These are phyloP conservation scores for Fibroporia radiculosa DNA, from an alignment of 768 basidiomycete genomes.

Conservation along the genomic window DNA sequence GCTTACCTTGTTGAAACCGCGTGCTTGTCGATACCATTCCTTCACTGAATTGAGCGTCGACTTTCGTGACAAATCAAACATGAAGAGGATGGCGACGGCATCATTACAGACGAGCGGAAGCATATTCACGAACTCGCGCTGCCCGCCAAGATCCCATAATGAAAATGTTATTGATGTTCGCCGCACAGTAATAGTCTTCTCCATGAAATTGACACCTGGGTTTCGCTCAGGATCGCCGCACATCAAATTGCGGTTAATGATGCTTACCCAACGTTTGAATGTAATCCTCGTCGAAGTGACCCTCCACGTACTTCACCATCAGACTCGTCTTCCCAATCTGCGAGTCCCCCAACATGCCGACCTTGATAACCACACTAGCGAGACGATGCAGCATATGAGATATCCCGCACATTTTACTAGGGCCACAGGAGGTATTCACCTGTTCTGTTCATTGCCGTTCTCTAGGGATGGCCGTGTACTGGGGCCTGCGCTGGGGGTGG, in stretches of 20 bases:
- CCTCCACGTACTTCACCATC: conserved; percentile 99
- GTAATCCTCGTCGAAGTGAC: conserved; percentile 98
- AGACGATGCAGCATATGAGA: background rate
- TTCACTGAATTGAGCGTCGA: conserved; percentile 97
- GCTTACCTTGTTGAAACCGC: conserved; percentile 96
- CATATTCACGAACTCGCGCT: conserved; percentile 99
- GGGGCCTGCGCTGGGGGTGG: conserved; percentile 17
- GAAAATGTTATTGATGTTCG: conserved; percentile 99
- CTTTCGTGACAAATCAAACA: conserved; percentile 98
- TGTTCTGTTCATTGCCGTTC: conserved; percentile 23
- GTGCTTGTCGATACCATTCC: conserved; percentile 99
- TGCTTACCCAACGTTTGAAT: conserved; percentile 99
- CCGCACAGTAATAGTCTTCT: conserved; percentile 97
- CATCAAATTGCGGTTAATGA: conserved; percentile 20
- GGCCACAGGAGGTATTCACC: conserved; percentile 9
- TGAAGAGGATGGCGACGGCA: conserved; percentile 99
- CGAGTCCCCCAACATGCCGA: conserved; percentile 99
- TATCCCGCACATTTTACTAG: too few species aligned
- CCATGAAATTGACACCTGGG: conserved; percentile 97
- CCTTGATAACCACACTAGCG: conserved; percentile 87
- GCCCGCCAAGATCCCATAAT: conserved; percentile 97
- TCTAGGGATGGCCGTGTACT: conserved; percentile 16
- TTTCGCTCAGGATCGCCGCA: background rate
- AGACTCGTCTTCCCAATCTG: conserved; percentile 99
- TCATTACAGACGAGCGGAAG: conserved; percentile 97